Evolutionary conservation across 306 rosid species (phyloP).

Genomic region (Parietaria judaica): DNA sequence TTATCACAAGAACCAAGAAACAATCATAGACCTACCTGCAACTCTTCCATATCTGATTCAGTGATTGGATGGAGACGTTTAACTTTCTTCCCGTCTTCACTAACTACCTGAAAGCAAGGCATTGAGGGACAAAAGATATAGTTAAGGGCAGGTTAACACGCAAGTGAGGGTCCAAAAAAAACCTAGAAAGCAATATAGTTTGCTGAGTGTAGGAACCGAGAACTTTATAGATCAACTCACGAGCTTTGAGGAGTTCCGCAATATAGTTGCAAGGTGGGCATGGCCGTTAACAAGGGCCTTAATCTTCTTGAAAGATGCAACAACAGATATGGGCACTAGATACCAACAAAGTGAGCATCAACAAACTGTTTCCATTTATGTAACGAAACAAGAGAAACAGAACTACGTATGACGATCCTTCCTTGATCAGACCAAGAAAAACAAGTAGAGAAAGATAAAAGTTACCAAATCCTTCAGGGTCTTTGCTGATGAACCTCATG

Average conservation of each 20-base stretch:
- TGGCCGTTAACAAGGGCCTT: conserved; percentile 67
- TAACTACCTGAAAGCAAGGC: conserved; percentile 55
- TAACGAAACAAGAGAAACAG: neutral
- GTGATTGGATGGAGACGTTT: conserved; percentile 65
- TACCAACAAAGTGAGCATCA: conserved; percentile 16
- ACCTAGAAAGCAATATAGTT: neutral
- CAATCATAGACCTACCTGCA: conserved; percentile 54
- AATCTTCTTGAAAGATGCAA: conserved; percentile 97
- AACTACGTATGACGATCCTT: neutral
- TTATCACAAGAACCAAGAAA: conserved; percentile 1
- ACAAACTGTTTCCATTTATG: conserved; percentile 4
- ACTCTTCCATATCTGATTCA: conserved; percentile 76
- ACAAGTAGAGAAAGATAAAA: conserved; percentile 7
- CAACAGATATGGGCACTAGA: conserved; percentile 87
- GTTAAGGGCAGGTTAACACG: conserved; percentile 1
- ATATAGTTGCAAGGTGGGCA: conserved; percentile 76
- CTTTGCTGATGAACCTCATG: conserved; percentile 92
- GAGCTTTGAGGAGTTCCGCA: conserved; percentile 83
- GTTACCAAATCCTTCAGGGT: conserved; percentile 90
- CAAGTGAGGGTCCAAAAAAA: neutral
- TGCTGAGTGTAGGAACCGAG: conserved; percentile 12
- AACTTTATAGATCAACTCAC: conserved; percentile 38
- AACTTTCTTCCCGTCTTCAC: conserved; percentile 92
- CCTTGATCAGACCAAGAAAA: neutral
- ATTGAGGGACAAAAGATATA: conserved; percentile 11